Base-by-base conservation (phyloP, 148 eudicot species). In the Bassia scoparia region DNA sequence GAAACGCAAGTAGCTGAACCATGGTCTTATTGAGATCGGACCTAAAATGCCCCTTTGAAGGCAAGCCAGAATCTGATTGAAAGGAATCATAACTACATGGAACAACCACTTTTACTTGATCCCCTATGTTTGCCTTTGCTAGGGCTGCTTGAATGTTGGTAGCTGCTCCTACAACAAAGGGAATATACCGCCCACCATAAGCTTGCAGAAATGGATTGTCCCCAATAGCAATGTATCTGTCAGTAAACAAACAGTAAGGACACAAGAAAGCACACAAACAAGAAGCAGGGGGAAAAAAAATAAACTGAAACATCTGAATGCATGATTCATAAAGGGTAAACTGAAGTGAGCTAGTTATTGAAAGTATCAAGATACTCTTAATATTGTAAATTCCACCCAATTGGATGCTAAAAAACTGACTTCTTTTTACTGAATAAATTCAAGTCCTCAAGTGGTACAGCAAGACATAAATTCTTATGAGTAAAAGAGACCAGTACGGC, bases 71-170 rank as follows among this genome's bases (percentile, higher is more conserved):
- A 37, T 84, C 87, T 50, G 93, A 83, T 24, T 67, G 80, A 64
- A 88, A 86, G 67, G 88, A 80, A 69, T 93, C 98, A 31, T 66
- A 88, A 81, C 98, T 90, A 84, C 94, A 93, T 21, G 98, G 96
- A 77, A 87, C 81, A 21, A 93, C 85, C 44, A 93, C 85, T 77
- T 85, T 89, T 38, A 93, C 84, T 54, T 79, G 75, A 67, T 83
- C 73, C 31, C 87, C 92, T 76, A 89, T 80, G 73, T 84, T 89
- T 61, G 96, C 96, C 71, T 76, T 82, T 46, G 54, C 41, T 41
- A 93, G 67, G 71, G 98, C 94, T 52, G 83, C 79, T 80, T 87
- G 96, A 80, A 93, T 87, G 78, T 90, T 90, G 54, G 72, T 79
- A 77, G 92, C 90, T 34, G 98, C 98, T 62, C 96, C 98, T 61